Conservation (phyloP, 169 alveolate genomes). For the Perkinsus olseni region DNA sequence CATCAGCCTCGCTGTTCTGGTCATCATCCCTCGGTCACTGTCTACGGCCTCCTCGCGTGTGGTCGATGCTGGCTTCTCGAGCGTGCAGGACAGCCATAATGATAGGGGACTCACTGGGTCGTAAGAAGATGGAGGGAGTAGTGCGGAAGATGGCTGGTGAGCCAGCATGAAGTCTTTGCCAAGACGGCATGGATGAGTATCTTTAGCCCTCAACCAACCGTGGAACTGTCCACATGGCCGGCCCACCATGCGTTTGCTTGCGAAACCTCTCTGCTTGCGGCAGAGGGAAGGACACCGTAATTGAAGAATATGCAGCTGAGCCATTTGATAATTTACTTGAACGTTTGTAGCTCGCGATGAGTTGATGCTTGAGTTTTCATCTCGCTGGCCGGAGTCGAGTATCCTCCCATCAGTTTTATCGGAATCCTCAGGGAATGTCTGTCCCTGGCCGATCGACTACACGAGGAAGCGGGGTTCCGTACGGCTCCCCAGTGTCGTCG, state of each 20-base stretch:
- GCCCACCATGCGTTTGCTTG: constrained; percentile 76
- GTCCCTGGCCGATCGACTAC: background rate
- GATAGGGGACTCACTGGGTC: constrained; percentile 68
- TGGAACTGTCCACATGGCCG: constrained; percentile 94
- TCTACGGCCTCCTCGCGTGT: constrained; percentile 38
- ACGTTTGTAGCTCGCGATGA: background rate
- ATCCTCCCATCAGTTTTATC: too few relatives aligned
- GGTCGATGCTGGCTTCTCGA: constrained; percentile 43
- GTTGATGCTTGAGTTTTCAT: background rate
- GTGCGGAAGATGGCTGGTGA: constrained; percentile 30
- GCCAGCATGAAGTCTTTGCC: background rate
- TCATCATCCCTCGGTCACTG: constrained; percentile 20
- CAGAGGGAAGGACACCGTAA: background rate
- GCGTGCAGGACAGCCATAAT: constrained; percentile 81
- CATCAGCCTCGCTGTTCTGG: background rate
- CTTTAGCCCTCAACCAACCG: constrained; percentile 65
- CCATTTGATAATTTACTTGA: background rate
- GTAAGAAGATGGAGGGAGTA: constrained; percentile 56
- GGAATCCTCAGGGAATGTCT: background rate
- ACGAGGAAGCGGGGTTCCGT: background rate
- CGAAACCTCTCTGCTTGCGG: background rate
- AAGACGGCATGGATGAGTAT: background rate
- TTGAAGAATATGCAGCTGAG: background rate
- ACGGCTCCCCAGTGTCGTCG: background rate
- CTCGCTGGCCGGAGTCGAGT: too few relatives aligned